These are phyloP conservation scores for Aspergillus sp. DNA, from an alignment of 2,329 filamentous ascomycete genomes.

Conservation along the genomic window DNA sequence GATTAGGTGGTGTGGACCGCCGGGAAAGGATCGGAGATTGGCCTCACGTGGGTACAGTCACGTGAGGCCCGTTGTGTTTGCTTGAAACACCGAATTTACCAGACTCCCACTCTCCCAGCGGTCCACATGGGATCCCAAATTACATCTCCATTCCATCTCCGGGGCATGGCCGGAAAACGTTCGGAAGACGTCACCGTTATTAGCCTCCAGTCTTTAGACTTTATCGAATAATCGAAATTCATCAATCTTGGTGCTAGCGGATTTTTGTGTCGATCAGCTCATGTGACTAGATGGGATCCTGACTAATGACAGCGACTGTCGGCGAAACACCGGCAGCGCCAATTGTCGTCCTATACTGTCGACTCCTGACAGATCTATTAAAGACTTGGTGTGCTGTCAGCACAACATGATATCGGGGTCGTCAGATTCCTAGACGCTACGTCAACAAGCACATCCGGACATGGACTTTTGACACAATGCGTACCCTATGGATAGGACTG, in stretches of 20 bases:
- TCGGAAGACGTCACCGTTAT: neutral
- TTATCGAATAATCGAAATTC: neutral
- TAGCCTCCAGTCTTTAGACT: neutral
- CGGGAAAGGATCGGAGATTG: neutral
- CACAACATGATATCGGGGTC: neutral
- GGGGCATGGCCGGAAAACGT: neutral
- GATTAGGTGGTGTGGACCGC: neutral
- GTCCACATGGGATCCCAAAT: neutral
- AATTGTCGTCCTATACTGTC: neutral
- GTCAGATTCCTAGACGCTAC: neutral
- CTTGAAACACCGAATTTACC: neutral
- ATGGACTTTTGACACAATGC: neutral
- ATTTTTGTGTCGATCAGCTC: neutral
- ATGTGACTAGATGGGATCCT: neutral
- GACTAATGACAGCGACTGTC: neutral
- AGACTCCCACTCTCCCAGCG: neutral
- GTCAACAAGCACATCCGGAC: neutral
- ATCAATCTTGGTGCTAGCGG: neutral
- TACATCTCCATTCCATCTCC: neutral
- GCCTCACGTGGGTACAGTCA: neutral
- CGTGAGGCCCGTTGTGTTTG: neutral
- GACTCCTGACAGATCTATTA: neutral
- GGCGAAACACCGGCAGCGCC: neutral
- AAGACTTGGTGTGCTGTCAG: neutral
- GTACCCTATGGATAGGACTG: neutral